Base-by-base conservation (phyloP, 371 early-diverging fungal species). In the Cokeromyces recurvatus region DNA sequence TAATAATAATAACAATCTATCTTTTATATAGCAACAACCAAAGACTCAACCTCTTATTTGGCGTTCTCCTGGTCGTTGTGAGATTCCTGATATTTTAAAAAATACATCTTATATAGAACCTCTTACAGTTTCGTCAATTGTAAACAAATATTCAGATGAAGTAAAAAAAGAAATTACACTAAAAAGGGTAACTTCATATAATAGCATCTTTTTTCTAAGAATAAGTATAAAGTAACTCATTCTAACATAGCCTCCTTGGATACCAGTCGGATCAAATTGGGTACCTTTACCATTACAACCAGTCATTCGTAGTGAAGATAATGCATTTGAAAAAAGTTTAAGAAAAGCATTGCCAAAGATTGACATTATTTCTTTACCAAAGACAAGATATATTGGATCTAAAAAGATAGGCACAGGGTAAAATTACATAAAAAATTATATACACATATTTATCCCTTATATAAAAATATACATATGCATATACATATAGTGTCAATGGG, bases 321-420 rank as follows among this genome's bases (percentile, higher is more conserved):
- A 29, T 39, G 41, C 35, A 21, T 62, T 62, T 24, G 63, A 62
- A 38, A 62, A 57, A 44, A 36, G 57, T 11, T 31, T 62, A 20
- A 49, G 39, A 23, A 51, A 55, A 48, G 19, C 59, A 7, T 24
- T 63, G 16, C 63, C 58, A 6, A 63, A 62, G 21, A 37, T 58
- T 14, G 19, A 43, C 0, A 34, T 54, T 2, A 43, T 51, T 6
- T 24, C 43, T 1, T 40, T 38, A 27, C 60, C 55, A 21, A 46
- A 44, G 14, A n/a, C 46, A 10, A 39, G 55, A 25, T 59, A 59
- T 39, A 11, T 43, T 16, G 55, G 51, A n/a, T 47, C 23, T 2
- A 59, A 59, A 39, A 51, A 59, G 19, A 59, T 59, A 12, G 60
- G 60, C 24, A 59, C 60, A 38, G 60, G 60, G 60, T 59, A 51